Percentiles rank a stretch among this genome's conserved stretches.
These are phyloP conservation scores for Rhizopogon salebrosus DNA, from an alignment of 768 basidiomycete species.

Conservation along the genomic window DNA sequence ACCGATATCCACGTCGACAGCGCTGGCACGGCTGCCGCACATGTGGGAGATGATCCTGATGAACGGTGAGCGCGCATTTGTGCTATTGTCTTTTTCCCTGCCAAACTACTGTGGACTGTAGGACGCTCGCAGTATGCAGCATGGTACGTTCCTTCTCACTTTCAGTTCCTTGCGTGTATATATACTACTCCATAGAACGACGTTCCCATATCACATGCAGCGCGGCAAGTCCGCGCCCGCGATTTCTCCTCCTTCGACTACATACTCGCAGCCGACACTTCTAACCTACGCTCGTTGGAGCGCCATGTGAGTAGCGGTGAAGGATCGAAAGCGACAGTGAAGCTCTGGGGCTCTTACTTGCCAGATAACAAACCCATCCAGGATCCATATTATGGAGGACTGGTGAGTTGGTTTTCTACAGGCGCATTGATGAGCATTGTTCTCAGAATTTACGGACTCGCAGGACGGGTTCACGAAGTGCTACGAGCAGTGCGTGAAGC, in stretches of 20 bases:
- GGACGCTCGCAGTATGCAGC: conserved; percentile 65
- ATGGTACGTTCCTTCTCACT: conserved; percentile 40
- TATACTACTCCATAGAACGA: conserved; percentile 44
- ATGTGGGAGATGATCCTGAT: conserved; percentile 81
- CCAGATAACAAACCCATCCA: conserved; percentile 59
- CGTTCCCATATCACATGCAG: conserved; percentile 64
- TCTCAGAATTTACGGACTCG: background rate
- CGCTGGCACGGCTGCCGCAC: conserved; percentile 82
- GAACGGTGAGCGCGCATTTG: conserved; percentile 46
- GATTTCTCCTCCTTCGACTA: conserved; percentile 80
- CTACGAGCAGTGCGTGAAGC: conserved; percentile 69
- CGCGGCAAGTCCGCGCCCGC: conserved; percentile 54
- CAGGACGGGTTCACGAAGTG: conserved; percentile 71
- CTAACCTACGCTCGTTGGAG: conserved; percentile 61
- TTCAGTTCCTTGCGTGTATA: background rate
- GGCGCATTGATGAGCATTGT: background rate
- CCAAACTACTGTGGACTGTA: conserved; percentile 19
- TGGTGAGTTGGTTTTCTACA: conserved; percentile 36
- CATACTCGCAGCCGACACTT: conserved; percentile 81
- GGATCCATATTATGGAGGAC: conserved; percentile 82
- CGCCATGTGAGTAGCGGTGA: background rate
- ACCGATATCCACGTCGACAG: conserved; percentile 68
- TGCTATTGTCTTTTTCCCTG: background rate
- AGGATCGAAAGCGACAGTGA: conserved; percentile 54
- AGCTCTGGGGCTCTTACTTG: conserved; percentile 77